Base-by-base conservation (phyloP, 148 eudicot species). In the Rhododendron kiyosumense region DNA sequence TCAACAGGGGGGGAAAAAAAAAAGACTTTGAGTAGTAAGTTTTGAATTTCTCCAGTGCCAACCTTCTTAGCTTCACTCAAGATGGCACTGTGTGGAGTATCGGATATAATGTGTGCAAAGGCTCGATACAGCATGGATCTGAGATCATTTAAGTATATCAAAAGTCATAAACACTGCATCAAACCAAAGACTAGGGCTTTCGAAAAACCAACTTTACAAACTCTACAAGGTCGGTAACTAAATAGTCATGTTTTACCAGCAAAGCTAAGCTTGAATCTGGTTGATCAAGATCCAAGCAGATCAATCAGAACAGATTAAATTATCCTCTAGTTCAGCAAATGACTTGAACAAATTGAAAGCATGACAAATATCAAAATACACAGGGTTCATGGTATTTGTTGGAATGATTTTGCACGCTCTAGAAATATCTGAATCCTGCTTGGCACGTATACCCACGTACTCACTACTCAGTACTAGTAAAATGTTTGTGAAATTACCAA, bases 1-100 rank as follows among this genome's bases (percentile, higher is more conserved):
- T 81, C 74, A 83, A 71, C 38, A 12, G 82, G 26, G 8, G 82
- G 26, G 8, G 7, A 59, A 20, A 59, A 74, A 45, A 11, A 13
- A 0, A 79, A 36, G 24, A 7, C 18, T 79, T 78, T 32, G 52
- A 51, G 74, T 54, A 38, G 63, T 17, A 85, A 81, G 34, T 83
- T 54, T 30, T 71, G 83, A 74, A 34, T 32, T 73, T 84, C 63
- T 85, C 59, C 43, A 30, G 54, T 75, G 80, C 88, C 84, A 85
- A 96, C 99, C 97, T 94, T 96, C 87, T 89, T 94, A 78, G 94
- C 91, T 86, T 96, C 99, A 81, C 89, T 88, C 90, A 93, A 78
- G 82, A 96, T 67, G 88, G 95, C 99, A 82, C 87, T 86, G 34
- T 93, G 86, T 52, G 98, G 99, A 84, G 97, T 85, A 82, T 93